phyloP scores from a whole-genome alignment of 208 protist species.

The Trypanosoma brucei region DNA sequence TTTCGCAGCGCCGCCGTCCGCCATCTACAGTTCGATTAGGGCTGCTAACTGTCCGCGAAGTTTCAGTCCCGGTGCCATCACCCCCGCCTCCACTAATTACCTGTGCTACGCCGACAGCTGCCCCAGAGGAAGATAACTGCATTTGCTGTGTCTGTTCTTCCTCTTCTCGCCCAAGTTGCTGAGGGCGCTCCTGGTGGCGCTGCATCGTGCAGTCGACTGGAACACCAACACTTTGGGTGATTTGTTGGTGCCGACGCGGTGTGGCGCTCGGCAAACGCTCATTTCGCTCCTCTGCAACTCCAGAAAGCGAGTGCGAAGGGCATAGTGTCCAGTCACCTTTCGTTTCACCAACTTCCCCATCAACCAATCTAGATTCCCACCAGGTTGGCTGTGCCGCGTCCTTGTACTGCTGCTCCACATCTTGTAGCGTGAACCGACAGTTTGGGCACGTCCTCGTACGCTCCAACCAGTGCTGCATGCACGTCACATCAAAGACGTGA shows the following conservation, averaged over 20 bases:
- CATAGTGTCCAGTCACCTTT: background rate
- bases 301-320: background rate
- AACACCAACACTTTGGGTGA: background rate
- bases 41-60: too few relatives aligned
- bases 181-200: too few relatives aligned
- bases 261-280: background rate
- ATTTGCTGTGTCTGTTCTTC: too few relatives aligned
- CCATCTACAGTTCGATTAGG: too few relatives aligned
- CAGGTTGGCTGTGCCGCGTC: slow-evolving; percentile 16
- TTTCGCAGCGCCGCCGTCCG: too few relatives aligned
- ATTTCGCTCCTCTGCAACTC: background rate
- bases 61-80: too few relatives aligned
- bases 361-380: slow-evolving; percentile 5
- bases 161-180: too few relatives aligned
- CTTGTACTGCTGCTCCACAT: slow-evolving; percentile 26
- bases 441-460: slow-evolving; percentile 47
- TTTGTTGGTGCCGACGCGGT: too few relatives aligned
- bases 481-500: slow-evolving; percentile 55
- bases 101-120: too few relatives aligned
- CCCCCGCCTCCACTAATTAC: too few relatives aligned
- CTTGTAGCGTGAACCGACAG: slow-evolving; percentile 38
- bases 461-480: slow-evolving; percentile 45
- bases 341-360: slow-evolving; percentile 4
- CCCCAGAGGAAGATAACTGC: too few relatives aligned
- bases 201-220: too few relatives aligned